phyloP scores from a whole-genome alignment of 306 rosid species.

The Urtica urens region DNA sequence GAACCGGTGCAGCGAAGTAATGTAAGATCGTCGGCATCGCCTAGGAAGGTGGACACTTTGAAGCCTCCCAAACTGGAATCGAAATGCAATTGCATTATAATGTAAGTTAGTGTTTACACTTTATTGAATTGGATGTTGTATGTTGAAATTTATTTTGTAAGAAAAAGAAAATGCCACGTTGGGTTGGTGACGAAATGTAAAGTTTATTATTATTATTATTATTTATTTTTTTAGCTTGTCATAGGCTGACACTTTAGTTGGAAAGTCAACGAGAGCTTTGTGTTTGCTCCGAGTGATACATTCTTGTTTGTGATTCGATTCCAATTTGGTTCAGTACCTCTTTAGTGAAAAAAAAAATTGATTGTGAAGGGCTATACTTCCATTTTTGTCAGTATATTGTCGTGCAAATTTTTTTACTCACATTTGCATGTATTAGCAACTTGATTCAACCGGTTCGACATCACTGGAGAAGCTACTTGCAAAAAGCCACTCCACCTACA shows the following conservation, averaged over 20 bases:
- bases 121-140: constrained; percentile 35
- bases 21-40: constrained; percentile 57
- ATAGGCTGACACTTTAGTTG: constrained; percentile 20
- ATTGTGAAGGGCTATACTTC: constrained; percentile 14
- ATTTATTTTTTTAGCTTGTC: constrained; percentile 2
- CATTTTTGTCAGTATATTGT: not conserved
- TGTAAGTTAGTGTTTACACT: constrained; percentile 44
- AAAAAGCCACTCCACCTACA: no score
- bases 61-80: constrained; percentile 86
- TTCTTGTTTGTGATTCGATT: constrained; percentile 35
- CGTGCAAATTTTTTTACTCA: not conserved
- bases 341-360: constrained; percentile 28
- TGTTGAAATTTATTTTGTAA: constrained; percentile 41
- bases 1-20: constrained; percentile 38
- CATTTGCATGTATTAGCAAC: no score
- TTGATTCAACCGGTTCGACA: no score
- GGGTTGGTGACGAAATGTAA: constrained; percentile 61
- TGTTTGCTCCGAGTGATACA: constrained; percentile 32
- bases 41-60: constrained; percentile 56
- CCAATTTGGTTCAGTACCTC: constrained; percentile 31
- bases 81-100: constrained; percentile 91
- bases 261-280: constrained; percentile 38
- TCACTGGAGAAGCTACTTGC: no score
- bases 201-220: constrained; percentile 22
- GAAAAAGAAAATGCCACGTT: constrained; percentile 50